Conservation (phyloP, 2,329 filamentous ascomycete species). For the Myriangium duriaei region DNA sequence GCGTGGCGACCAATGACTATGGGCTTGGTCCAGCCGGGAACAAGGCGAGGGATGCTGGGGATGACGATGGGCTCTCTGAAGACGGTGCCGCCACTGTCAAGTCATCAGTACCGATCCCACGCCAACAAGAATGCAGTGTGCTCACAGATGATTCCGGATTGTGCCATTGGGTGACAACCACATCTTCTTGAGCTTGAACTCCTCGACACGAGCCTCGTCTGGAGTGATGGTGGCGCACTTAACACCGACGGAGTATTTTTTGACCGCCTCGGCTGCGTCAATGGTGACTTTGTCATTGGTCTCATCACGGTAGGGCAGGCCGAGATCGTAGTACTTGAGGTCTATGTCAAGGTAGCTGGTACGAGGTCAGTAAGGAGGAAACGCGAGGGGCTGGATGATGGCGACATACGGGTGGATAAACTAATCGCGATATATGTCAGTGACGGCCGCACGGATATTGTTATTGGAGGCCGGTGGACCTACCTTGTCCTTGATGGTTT, state of each 20-base stretch:
- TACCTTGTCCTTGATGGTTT: conserved; percentile 93
- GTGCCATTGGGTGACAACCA: conserved; percentile 97
- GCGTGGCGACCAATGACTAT: conserved; percentile 98
- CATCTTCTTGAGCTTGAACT: conserved; percentile 99
- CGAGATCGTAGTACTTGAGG: conserved; percentile 56
- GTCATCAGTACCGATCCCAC: not conserved
- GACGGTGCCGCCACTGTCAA: conserved; percentile 66
- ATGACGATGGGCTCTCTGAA: conserved; percentile 99
- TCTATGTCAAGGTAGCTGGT: conserved; percentile 78
- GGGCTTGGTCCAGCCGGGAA: conserved; percentile 96
- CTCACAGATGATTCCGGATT: conserved; percentile 50
- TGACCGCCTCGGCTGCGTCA: conserved; percentile 92
- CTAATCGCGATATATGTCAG: conserved; percentile 23
- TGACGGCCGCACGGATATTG: conserved; percentile 9
- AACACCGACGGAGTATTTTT: conserved; percentile 97
- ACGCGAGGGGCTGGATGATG: conserved; percentile 9
- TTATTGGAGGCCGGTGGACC: conserved; percentile 13
- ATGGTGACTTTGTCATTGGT: conserved; percentile 93
- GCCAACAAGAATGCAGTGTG: conserved; percentile 15
- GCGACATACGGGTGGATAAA: conserved; percentile 65
- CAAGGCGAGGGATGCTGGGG: conserved; percentile 77
- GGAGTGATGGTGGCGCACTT: conserved; percentile 99
- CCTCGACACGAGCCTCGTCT: conserved; percentile 89
- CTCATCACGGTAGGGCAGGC: conserved; percentile 86
- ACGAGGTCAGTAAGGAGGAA: not conserved